These are phyloP conservation scores for Gaultheria prostrata DNA, from an alignment of 148 eudicot genomes.

Conservation along the genomic window DNA sequence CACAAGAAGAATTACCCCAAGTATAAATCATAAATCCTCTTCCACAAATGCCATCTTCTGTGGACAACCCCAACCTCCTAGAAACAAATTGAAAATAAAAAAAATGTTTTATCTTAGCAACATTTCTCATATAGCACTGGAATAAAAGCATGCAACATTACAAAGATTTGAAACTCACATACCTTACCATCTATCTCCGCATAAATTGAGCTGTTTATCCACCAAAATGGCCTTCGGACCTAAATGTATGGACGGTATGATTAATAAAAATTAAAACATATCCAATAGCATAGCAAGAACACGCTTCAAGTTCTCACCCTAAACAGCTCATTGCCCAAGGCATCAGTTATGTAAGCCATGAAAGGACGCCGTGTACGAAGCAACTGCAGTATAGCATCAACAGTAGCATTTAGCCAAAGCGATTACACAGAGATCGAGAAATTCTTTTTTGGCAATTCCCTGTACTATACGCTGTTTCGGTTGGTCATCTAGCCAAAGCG, in stretches of 20 bases:
- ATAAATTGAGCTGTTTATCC: constrained; percentile 93
- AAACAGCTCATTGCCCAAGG: constrained; percentile 77
- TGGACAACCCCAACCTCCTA: constrained; percentile 98
- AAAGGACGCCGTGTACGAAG: constrained; percentile 90
- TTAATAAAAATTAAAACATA: constrained; percentile 11
- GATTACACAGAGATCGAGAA: background rate
- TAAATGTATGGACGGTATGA: constrained; percentile 25
- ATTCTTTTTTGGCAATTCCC: background rate
- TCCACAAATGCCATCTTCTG: constrained; percentile 99
- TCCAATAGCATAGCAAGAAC: constrained; percentile 2
- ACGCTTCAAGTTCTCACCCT: constrained; percentile 40
- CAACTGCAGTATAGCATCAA: constrained; percentile 55
- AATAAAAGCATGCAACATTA: background rate
- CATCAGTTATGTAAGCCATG: constrained; percentile 77
- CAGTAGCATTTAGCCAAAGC: constrained; percentile 14
- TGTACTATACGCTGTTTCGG: background rate
- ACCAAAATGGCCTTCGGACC: constrained; percentile 99
- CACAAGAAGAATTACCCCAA: constrained; percentile 56
- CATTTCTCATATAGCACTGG: background rate
- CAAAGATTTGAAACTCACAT: constrained; percentile 24
- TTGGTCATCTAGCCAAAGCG: constrained; percentile 11
- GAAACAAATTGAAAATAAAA: constrained; percentile 4
- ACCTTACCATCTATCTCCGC: constrained; percentile 96
- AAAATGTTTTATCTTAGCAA: background rate
- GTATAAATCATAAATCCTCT: constrained; percentile 94